phyloP scores from a whole-genome alignment of 2,329 filamentous ascomycete species.

The Exophiala sp. region DNA sequence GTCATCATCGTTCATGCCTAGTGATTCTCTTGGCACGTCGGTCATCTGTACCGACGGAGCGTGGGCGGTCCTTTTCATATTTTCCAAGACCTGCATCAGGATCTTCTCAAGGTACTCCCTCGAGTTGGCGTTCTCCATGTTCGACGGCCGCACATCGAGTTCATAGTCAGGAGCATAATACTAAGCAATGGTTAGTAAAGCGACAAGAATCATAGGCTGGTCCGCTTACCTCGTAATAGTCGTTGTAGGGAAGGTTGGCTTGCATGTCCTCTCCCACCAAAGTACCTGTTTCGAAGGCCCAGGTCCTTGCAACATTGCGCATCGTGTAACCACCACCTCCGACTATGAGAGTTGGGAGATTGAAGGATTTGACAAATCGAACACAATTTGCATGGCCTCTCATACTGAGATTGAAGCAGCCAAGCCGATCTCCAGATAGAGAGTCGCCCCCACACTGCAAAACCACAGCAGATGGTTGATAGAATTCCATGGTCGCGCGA shows the following conservation, averaged over 20 bases:
- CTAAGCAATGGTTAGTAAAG: constrained; percentile 34
- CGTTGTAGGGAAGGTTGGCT: constrained; percentile 83
- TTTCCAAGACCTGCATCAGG: constrained; percentile 59
- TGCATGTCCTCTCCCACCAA: constrained; percentile 78
- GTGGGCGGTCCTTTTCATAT: constrained; percentile 57
- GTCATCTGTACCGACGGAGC: constrained; percentile 60
- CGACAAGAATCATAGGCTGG: constrained; percentile 2
- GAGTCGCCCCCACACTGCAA: constrained; percentile 65
- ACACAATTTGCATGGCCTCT: constrained; percentile 65
- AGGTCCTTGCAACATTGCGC: constrained; percentile 58
- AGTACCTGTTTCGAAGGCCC: constrained; percentile 66
- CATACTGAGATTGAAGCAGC: constrained; percentile 67
- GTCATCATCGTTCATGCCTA: constrained; percentile 58
- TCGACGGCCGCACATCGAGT: constrained; percentile 62
- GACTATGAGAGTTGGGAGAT: constrained; percentile 58
- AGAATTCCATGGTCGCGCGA: constrained; percentile 63
- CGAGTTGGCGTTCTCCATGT: constrained; percentile 67
- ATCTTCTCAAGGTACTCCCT: constrained; percentile 64
- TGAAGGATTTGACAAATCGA: constrained; percentile 62
- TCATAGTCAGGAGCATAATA: constrained; percentile 67
- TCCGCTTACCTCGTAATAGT: constrained; percentile 69
- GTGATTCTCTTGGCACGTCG: constrained; percentile 54
- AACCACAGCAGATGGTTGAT: constrained; percentile 61
- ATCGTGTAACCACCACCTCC: constrained; percentile 66
- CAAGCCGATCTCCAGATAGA: constrained; percentile 60